These are phyloP conservation scores for Talaromyces sp. DNA, from an alignment of 2,329 filamentous ascomycete species.

Conservation along the genomic window DNA sequence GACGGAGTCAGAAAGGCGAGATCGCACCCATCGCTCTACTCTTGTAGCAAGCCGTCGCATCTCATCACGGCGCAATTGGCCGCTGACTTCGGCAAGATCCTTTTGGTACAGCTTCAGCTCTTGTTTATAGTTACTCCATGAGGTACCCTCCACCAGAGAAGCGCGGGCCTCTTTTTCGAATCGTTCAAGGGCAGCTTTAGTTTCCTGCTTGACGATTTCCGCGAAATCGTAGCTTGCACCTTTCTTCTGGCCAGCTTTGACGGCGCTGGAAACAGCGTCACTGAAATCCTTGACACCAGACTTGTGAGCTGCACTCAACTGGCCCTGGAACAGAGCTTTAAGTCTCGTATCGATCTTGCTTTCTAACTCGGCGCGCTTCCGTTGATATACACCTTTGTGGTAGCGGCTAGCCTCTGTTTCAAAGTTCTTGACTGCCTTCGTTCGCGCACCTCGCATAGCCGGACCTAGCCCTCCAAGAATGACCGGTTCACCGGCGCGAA, in stretches of 20 bases:
- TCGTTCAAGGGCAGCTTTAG: constrained; percentile 67
- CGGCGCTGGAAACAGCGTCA: constrained; percentile 77
- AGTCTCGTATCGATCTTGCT: constrained; percentile 82
- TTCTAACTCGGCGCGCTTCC: constrained; percentile 81
- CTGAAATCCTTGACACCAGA: constrained; percentile 77
- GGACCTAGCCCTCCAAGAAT: constrained; percentile 72
- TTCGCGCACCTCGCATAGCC: constrained; percentile 67
- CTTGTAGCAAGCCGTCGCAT: constrained; percentile 88
- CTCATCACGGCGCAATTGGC: constrained; percentile 83
- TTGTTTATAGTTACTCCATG: constrained; percentile 83
- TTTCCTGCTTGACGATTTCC: constrained; percentile 82
- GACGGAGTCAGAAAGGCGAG: constrained; percentile 78
- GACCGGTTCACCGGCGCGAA: constrained; percentile 65
- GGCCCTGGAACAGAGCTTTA: constrained; percentile 83
- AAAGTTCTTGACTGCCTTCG: constrained; percentile 75
- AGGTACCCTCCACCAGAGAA: constrained; percentile 70
- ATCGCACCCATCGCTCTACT: constrained; percentile 90
- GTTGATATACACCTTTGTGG: constrained; percentile 88
- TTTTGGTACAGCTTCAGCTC: constrained; percentile 79
- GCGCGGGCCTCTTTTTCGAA: constrained; percentile 74
- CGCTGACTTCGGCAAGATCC: constrained; percentile 84
- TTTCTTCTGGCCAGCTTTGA: constrained; percentile 90
- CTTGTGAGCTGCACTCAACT: constrained; percentile 85
- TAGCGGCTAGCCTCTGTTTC: constrained; percentile 88
- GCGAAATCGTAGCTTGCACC: constrained; percentile 91